A percentile compares a stretch with the other conserved stretches of the same genome.
Conservation (phyloP, 768 basidiomycete genomes). For the Cystobasidium ongulense region DNA sequence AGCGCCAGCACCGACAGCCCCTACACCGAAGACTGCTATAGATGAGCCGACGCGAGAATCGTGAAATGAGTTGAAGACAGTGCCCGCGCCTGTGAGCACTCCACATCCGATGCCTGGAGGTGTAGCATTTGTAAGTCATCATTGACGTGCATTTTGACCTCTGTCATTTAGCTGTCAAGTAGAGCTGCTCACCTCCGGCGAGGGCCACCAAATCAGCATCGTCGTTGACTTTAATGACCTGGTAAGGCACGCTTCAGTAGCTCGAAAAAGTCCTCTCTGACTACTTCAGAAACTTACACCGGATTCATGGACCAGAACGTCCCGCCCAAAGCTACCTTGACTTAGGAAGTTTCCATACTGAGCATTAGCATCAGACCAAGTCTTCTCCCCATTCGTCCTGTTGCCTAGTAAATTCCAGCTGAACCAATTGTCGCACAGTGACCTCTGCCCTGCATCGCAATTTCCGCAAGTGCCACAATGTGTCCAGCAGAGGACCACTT, state of each 20-base stretch:
- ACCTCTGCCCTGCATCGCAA: constrained; percentile 33
- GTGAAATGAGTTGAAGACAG: constrained; percentile 18
- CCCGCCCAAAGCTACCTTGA: background rate
- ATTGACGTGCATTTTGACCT: background rate
- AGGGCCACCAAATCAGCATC: background rate
- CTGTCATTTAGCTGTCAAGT: background rate
- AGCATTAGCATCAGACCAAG: background rate
- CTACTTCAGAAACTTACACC: background rate
- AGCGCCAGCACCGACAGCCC: constrained; percentile 38
- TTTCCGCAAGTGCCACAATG: constrained; percentile 24
- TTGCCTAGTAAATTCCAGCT: background rate
- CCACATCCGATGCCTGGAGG: constrained; percentile 37
- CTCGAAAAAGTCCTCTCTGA: background rate
- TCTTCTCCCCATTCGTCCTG: background rate
- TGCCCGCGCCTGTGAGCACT: constrained; percentile 35
- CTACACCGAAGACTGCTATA: background rate
- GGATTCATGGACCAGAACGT: background rate
- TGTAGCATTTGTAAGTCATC: background rate
- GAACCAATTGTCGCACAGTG: constrained; percentile 26
- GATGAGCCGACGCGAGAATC: constrained; percentile 20
- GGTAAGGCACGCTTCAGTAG: background rate
- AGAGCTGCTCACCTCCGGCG: background rate
- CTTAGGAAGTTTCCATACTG: constrained; percentile 1
- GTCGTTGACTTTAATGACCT: background rate
- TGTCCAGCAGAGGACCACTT: constrained; percentile 30